Conservation (phyloP, 129 eudicot species). For the Scalesia atractyloides region DNA sequence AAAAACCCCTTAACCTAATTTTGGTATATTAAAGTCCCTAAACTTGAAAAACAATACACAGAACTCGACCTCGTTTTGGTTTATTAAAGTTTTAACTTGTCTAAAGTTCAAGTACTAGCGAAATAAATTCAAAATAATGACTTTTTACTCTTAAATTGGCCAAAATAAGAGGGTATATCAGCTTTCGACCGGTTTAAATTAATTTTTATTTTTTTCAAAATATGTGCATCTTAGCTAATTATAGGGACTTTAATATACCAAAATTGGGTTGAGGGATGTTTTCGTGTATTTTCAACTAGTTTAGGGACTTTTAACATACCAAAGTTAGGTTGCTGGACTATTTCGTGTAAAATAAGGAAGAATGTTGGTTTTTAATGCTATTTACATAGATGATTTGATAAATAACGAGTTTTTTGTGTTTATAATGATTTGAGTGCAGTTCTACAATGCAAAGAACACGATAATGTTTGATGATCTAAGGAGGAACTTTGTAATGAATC, state of each 20-base stretch:
- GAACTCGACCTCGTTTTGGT: background rate
- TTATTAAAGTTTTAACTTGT: background rate
- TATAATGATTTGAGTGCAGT: slow-evolving; percentile 55
- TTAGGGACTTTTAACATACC: background rate
- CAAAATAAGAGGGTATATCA: too few relatives aligned
- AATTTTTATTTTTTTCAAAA: background rate
- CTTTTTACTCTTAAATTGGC: too few relatives aligned
- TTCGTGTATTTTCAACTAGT: background rate
- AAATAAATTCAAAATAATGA: too few relatives aligned
- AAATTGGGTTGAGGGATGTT: background rate
- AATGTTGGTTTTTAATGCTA: background rate
- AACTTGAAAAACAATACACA: background rate
- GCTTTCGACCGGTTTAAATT: background rate
- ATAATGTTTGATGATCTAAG: slow-evolving; percentile 96
- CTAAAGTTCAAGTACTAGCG: too few relatives aligned
- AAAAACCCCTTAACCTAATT: background rate
- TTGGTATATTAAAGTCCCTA: background rate
- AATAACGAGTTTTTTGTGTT: slow-evolving; percentile 14
- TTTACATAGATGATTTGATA: slow-evolving; percentile 8
- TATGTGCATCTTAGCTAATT: background rate
- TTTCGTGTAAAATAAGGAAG: background rate
- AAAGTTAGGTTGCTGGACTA: background rate
- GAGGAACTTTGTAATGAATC: slow-evolving; percentile 96
- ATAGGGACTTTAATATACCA: background rate
- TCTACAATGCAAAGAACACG: slow-evolving; percentile 78